Base-by-base conservation (phyloP, 2,329 filamentous ascomycete genomes). In the Exophiala calicioides region DNA sequence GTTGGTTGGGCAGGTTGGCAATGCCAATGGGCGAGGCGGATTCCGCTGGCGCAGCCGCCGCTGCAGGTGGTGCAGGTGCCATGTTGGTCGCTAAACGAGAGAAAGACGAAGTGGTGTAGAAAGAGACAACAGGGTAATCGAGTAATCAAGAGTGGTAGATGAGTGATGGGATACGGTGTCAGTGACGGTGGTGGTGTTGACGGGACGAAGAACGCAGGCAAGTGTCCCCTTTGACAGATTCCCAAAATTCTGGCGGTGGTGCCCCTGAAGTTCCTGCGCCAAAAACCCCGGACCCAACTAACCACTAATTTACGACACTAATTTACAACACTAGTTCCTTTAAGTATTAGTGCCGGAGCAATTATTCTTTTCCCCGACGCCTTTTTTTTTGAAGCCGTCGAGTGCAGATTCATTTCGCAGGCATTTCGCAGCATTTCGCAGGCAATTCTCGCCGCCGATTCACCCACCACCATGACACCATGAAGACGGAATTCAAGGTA, bases 401-500 rank as follows among this genome's bases (percentile, higher is more conserved):
- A 40, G 44, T 24, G 44, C 21, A 40, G 2, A 40, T 34, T 39
- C n/a, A n/a, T n/a, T n/a, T n/a, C n/a, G n/a, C n/a, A n/a, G n/a
- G n/a, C n/a, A n/a, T n/a, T n/a, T n/a, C n/a, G n/a, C n/a, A n/a
- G n/a, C n/a, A n/a, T n/a, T n/a, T n/a, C n/a, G n/a, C n/a, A n/a
- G n/a, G n/a, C n/a, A n/a, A n/a, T n/a, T n/a, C n/a, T n/a, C n/a
- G n/a, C n/a, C n/a, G n/a, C n/a, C n/a, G 24, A 9, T 29, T 29
- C 7, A 32, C 13, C 19, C 15, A 21, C 33, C 38, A 46, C 29
- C 18, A 55, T 55, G 47, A 55, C 53, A 77, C 55, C 52, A 98
- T 98, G 93, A 98, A 97, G 86, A 97, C 90, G 59, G 91, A 97
- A 73, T 98, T 97, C 71, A 94, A 93, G 83, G 91, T 94, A 72